Base-by-base conservation (phyloP, 805 yeast species). In the Blastobotrys peoriensis region DNA sequence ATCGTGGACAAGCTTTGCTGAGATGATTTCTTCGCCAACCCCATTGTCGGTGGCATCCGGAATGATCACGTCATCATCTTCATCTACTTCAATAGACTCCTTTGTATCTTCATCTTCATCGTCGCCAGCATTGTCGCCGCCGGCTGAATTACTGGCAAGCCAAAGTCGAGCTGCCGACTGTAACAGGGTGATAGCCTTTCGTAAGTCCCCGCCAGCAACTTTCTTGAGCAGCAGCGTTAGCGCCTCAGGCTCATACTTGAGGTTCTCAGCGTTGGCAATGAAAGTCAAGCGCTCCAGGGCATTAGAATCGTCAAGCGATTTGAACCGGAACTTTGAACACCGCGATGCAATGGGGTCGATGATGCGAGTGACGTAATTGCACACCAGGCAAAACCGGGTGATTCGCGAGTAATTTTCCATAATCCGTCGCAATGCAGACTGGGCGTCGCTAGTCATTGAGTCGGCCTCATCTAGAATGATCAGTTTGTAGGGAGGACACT, bases 261-360 rank as follows among this genome's bases (percentile, higher is more conserved):
- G 63, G 34, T 70, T 69, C 52, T 83, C 81, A 35, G 64, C 49
- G 1, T 75, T 68, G 15, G 80, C 73, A 46, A 93, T 81, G 49
- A 69, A 76, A 52, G 71, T 62, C 47, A 93, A 68, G 52, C 98
- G 73, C 9, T 62, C 68, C 43, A 86, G 64, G 0, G 97, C 94
- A 57, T 83, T 79, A 1, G 65, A 68, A 50, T 78, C 74, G 56
- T 85, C 89, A 47, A 93, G 71, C 33, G 84, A 78, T 56, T 81
- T 81, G 69, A 93, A 93, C 54, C 98, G 71, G 64, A 93, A 93
- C 63, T 93, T 93, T 34, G 97, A 86, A 66, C 98, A 93, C 61
- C 99, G 76, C 40, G 96, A 86, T 3, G 98, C 96, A 47, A 93
- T 68, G 1, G 99, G 99, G 56, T 91, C 98, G 51, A 93, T 93